These are phyloP conservation scores for Geotrichum ghanense DNA, from an alignment of 805 yeast species.

Conservation along the genomic window DNA sequence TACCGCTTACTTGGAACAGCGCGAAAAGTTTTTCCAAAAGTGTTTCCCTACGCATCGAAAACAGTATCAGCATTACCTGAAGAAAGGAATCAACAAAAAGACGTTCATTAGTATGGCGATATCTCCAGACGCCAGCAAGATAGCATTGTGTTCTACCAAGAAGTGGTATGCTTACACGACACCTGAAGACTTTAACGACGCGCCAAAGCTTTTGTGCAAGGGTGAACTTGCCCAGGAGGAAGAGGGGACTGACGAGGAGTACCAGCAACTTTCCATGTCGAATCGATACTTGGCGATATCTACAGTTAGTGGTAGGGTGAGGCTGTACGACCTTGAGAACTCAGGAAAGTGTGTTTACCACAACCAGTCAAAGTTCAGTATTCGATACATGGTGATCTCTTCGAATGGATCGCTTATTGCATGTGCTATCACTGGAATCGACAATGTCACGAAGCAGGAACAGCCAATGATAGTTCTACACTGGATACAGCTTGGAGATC, in stretches of 20 bases:
- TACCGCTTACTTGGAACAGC: conserved; percentile 6
- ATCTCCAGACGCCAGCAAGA: conserved; percentile 51
- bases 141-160: conserved; percentile 54
- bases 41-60: conserved; percentile 78
- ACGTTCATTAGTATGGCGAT: conserved; percentile 45
- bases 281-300: conserved; percentile 51
- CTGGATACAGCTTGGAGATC: conserved; percentile 15
- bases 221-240: conserved; percentile 53
- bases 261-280: conserved; percentile 30
- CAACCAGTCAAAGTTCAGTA: conserved; percentile 59
- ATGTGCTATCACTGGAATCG: conserved; percentile 74
- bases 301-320: conserved; percentile 59
- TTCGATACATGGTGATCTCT: conserved; percentile 66
- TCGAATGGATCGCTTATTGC: conserved; percentile 56
- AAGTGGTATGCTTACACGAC: conserved; percentile 67
- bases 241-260: not conserved
- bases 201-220: conserved; percentile 51
- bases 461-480: conserved; percentile 63
- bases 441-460: conserved; percentile 37
- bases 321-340: conserved; percentile 48
- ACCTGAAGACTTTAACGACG: conserved; percentile 31
- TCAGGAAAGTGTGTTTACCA: conserved; percentile 58
- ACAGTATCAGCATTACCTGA: conserved; percentile 38
- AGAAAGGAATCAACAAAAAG: conserved; percentile 30
- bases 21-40: conserved; percentile 44